Evolutionary conservation across 306 rosid genomes (phyloP).

Genomic region (Cucumis hystrix): DNA sequence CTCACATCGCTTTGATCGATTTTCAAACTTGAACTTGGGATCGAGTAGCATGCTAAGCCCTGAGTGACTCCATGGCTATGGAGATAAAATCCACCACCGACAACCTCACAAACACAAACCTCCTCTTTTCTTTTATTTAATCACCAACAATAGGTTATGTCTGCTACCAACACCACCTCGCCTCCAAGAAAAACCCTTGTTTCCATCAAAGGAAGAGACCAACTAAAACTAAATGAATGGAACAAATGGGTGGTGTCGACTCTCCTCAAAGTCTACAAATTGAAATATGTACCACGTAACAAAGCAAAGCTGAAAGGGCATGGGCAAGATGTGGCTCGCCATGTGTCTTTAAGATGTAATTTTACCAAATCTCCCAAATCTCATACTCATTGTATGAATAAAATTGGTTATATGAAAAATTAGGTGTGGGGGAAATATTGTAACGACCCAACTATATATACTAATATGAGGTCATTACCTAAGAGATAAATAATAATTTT

Average conservation of each 20-base stretch:
- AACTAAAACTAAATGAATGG: conserved; percentile 90
- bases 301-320: conserved; percentile 90
- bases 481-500: no score
- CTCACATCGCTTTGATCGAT: no score
- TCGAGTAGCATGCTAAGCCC: no score
- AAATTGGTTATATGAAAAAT: conserved; percentile 96
- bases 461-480: no score
- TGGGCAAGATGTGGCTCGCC: conserved; percentile 81
- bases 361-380: conserved; percentile 60
- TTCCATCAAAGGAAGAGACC: conserved; percentile 12
- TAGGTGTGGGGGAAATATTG: no score
- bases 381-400: conserved; percentile 94
- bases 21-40: no score
- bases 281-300: conserved; percentile 74
- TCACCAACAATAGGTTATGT: neutral
- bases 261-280: conserved; percentile 70
- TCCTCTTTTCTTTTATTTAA: conserved; percentile 34
- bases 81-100: conserved; percentile 9
- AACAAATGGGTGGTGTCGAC: conserved; percentile 88
- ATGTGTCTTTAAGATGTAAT: conserved; percentile 53
- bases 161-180: conserved; percentile 16
- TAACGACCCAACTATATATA: no score
- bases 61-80: neutral
- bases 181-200: conserved; percentile 34
- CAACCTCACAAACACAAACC: conserved; percentile 11